These are phyloP conservation scores for Jatropha multifida DNA, from an alignment of 441 rosid species.

Conservation along the genomic window DNA sequence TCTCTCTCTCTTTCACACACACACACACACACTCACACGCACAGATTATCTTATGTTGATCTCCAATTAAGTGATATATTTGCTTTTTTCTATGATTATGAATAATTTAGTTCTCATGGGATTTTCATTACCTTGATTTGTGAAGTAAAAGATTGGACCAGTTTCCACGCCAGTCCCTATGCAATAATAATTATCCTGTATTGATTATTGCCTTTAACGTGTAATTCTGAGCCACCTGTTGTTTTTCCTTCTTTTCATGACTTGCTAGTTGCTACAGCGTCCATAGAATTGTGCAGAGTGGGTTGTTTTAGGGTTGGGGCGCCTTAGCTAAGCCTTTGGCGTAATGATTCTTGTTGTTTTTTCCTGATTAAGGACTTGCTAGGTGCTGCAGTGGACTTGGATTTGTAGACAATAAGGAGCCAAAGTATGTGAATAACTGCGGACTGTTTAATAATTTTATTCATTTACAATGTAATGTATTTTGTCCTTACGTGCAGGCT, in stretches of 20 bases:
- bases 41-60: too few species aligned
- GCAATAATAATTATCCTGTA: neutral
- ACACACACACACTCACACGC: too few species aligned
- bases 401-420: too few species aligned
- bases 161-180: neutral
- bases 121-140: neutral
- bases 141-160: neutral
- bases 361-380: too few species aligned
- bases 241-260: neutral
- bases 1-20: neutral
- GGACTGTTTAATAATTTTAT: neutral
- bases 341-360: too few species aligned
- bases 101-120: neutral
- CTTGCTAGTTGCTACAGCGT: too few species aligned
- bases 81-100: neutral
- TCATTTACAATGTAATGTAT: neutral
- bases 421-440: neutral
- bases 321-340: too few species aligned
- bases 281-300: too few species aligned
- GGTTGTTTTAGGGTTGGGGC: too few species aligned
- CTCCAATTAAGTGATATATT: too few species aligned
- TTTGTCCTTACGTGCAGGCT: neutral
- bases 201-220: neutral
- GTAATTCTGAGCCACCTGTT: neutral
- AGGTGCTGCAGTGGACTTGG: too few species aligned